phyloP scores from a whole-genome alignment of 2,329 filamentous ascomycete species.

The Cadophora sp. region DNA sequence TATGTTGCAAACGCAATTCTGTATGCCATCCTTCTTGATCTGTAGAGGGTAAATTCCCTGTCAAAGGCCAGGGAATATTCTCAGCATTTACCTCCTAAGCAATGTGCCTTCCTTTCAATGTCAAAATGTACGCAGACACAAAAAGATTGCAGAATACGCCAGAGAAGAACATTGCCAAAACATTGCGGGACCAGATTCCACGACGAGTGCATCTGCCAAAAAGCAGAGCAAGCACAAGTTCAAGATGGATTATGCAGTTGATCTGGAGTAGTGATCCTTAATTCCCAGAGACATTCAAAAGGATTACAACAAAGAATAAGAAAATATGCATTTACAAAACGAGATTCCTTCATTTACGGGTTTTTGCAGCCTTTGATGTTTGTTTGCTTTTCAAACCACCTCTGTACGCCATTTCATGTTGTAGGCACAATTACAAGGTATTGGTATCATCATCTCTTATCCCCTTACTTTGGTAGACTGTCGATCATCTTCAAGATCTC shows the following conservation, averaged over 20 bases:
- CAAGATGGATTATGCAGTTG: neutral
- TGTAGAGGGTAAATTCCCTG: neutral
- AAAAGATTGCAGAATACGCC: neutral
- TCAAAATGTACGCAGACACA: neutral
- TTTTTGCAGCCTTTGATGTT: neutral
- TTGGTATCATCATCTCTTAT: conserved; percentile 24
- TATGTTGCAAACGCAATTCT: neutral
- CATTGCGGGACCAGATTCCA: neutral
- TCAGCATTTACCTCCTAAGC: neutral
- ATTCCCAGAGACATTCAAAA: neutral
- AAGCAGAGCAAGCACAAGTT: neutral
- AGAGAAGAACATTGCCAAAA: neutral
- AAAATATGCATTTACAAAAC: neutral
- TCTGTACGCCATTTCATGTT: neutral
- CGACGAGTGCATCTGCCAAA: neutral
- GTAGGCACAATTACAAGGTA: conserved; percentile 19
- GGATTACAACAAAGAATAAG: neutral
- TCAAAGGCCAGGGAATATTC: neutral
- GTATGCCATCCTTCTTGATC: neutral
- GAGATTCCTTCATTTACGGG: neutral
- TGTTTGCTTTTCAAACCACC: conserved; percentile 10
- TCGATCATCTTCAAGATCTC: conserved; percentile 86
- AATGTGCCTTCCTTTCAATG: neutral
- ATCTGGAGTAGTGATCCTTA: neutral
- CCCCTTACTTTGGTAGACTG: conserved; percentile 51